Evolutionary conservation across 768 basidiomycete species (phyloP), one percentile per base, ranked within the genome.

Genomic region (Pisolithus albus): DNA sequence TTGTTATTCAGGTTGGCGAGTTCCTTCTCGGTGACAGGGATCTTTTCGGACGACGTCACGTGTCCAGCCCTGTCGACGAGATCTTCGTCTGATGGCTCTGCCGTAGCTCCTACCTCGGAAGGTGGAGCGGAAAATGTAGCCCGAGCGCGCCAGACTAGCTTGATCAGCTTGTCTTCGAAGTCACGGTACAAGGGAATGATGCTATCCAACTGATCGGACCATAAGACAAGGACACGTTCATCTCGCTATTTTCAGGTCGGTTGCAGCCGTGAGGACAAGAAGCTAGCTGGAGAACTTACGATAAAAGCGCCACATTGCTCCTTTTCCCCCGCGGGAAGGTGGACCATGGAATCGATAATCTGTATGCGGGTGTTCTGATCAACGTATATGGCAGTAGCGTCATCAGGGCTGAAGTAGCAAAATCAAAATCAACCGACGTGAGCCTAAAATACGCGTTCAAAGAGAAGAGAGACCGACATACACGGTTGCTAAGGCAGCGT

Each of bases 221-320:
- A 94, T 18, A 88, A 81, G 21, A 92, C 76, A 24, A 94, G 73
- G 40, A 90, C 86, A 21, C 81, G 80, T 61, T 93, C 90, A 64
- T 91, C 84, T 24, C 91, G 83, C 88, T 89, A 59, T 19, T 43
- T 32, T 50, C 50, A 51, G 48, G 30, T 47, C 13, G 9, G 21
- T 41, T 19, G 36, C 32, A 47, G 51, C 21, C 55, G 43, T 42
- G 41, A 38, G n/a, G 46, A 39, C 10, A 9, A n/a, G 24, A 28
- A 30, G 2, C 23, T 45, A 15, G 24, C 15, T 51, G 2, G 46
- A 30, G 45, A 43, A 75, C 79, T 61, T 64, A 86, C 88, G 49
- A 92, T 77, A 64, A 94, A 94, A 11, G 92, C 92, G 18, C 84
- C 92, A 46, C 86, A 91, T 60, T 93, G 91, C 63, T 93, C 91